A percentile compares a stretch with the other conserved stretches of the same genome.
Evolutionary conservation across 805 yeast genomes (phyloP).

Genomic region (Candida khao-thaluensis): DNA sequence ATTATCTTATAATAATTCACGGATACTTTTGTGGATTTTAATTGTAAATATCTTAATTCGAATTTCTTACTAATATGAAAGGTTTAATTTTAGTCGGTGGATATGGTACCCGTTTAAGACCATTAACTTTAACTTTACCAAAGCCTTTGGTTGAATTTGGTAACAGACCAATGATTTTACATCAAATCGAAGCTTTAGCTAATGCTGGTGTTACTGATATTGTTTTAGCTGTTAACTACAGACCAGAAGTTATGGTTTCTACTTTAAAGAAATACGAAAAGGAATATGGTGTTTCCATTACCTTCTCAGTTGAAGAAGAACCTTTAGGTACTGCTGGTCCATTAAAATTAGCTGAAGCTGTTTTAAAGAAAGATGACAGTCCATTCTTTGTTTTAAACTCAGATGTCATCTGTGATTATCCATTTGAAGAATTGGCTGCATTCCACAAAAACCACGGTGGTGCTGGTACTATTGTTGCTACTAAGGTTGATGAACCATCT

Average conservation of each 20-base stretch:
- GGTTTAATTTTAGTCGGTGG: conserved; percentile 99
- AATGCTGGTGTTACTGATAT: conserved; percentile 98
- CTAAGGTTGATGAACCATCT: conserved; percentile 99
- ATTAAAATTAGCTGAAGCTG: conserved; percentile 90
- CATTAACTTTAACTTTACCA: conserved; percentile 90
- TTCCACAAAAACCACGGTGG: conserved; percentile 97
- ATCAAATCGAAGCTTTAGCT: conserved; percentile 97
- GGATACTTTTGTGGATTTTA: neutral
- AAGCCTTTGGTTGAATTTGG: conserved; percentile 97
- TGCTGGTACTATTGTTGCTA: conserved; percentile 97
- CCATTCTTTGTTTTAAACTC: conserved; percentile 98
- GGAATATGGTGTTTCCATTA: conserved; percentile 90
- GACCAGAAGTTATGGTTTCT: conserved; percentile 98
- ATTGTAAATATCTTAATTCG: conserved; percentile 1
- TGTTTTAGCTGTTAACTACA: conserved; percentile 97
- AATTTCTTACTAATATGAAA: conserved; percentile 55
- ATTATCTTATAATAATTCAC: conserved; percentile 1
- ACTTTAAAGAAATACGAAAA: conserved; percentile 92
- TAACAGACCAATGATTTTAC: conserved; percentile 98
- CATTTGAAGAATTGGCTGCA: conserved; percentile 85
- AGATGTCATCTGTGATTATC: conserved; percentile 98
- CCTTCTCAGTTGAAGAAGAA: conserved; percentile 98
- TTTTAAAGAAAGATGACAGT: conserved; percentile 88
- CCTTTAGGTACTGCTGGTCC: conserved; percentile 99
- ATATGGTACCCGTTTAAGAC: conserved; percentile 99